phyloP scores from a whole-genome alignment of 495 filamentous ascomycete genomes.

The Neurospora sp. region DNA sequence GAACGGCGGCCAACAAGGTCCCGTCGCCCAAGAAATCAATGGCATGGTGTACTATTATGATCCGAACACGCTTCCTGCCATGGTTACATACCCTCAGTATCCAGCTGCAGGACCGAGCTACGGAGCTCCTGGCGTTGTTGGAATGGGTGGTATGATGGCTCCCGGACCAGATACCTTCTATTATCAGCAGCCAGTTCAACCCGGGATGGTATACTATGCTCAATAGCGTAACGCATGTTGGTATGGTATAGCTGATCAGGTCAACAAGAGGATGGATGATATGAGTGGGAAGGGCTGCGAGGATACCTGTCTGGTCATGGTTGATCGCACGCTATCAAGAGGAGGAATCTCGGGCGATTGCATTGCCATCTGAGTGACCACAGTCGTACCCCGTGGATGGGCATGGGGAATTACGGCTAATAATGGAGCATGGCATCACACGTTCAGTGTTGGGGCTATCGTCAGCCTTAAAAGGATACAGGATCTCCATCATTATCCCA shows the following conservation, averaged over 20 bases:
- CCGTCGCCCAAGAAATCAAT: constrained; percentile 83
- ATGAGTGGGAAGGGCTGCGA: not conserved
- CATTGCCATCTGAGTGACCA: not conserved
- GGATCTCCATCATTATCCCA: not conserved
- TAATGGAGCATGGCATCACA: not conserved
- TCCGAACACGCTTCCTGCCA: constrained; percentile 54
- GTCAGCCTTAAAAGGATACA: not conserved
- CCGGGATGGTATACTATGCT: constrained; percentile 50
- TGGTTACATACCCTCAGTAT: constrained; percentile 41
- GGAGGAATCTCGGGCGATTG: not conserved
- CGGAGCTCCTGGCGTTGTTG: constrained; percentile 43
- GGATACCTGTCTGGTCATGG: not conserved
- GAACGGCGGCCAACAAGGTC: constrained; percentile 43
- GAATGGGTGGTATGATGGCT: constrained; percentile 75
- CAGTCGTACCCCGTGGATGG: not conserved
- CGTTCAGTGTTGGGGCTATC: not conserved
- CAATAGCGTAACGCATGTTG: constrained; percentile 7
- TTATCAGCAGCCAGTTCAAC: constrained; percentile 52
- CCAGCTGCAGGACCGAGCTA: constrained; percentile 36
- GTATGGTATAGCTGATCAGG: not conserved
- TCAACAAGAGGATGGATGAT: not conserved
- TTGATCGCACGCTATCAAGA: not conserved
- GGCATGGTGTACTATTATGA: constrained; percentile 96
- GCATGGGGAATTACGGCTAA: not conserved
- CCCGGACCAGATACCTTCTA: constrained; percentile 61